Evolutionary conservation across 805 yeast species (phyloP).

Genomic region (Peterozyma xylosa): DNA sequence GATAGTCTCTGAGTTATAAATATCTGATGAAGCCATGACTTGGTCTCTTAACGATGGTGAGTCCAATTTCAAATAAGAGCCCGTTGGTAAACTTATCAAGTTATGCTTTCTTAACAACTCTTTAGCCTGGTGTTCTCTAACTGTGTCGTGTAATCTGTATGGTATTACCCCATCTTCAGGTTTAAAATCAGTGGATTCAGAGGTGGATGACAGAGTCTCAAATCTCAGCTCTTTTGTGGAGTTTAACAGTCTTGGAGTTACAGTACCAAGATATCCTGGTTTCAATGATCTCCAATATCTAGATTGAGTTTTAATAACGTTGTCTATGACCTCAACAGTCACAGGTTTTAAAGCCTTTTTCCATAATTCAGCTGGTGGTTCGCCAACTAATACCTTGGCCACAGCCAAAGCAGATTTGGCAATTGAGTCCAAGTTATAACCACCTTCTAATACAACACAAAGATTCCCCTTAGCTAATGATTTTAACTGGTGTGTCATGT

Average conservation of each 20-base stretch:
- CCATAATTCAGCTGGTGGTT: conserved; percentile 80
- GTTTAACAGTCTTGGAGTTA: conserved; percentile 19
- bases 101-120: conserved; percentile 45
- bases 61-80: conserved; percentile 25
- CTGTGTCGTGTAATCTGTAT: conserved; percentile 58
- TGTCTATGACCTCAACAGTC: conserved; percentile 73
- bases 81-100: conserved; percentile 64
- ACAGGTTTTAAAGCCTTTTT: conserved; percentile 63
- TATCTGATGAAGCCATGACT: conserved; percentile 63
- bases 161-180: conserved; percentile 29
- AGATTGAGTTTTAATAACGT: conserved; percentile 74
- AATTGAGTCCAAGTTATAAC: conserved; percentile 87
- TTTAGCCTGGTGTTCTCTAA: conserved; percentile 63
- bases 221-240: conserved; percentile 13
- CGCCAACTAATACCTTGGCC: conserved; percentile 85
- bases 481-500: conserved; percentile 89
- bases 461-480: conserved; percentile 82
- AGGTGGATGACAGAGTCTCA: conserved; percentile 6
- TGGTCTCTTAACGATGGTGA: conserved; percentile 53
- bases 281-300: conserved; percentile 81
- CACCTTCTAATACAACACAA: conserved; percentile 92
- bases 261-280: conserved; percentile 47
- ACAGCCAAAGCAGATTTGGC: conserved; percentile 88
- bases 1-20: conserved; percentile 56
- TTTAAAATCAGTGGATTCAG: conserved; percentile 7